These are phyloP conservation scores for Kuraishia cidri DNA, from an alignment of 805 yeast genomes.

Conservation along the genomic window DNA sequence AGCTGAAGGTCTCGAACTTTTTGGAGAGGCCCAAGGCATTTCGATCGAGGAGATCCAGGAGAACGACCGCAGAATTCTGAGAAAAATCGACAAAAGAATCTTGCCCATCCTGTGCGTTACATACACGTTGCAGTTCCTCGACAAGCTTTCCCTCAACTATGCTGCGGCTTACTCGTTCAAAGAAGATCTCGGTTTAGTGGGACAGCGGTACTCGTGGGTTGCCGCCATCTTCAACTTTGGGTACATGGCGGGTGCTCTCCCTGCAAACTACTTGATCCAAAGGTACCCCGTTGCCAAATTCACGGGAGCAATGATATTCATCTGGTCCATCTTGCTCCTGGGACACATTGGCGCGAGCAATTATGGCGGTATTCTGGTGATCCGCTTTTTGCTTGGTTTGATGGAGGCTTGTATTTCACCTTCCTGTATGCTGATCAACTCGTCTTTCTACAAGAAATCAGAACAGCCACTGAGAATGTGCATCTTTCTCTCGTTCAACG, in stretches of 20 bases:
- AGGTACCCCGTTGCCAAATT: constrained; percentile 48
- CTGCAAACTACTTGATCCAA: constrained; percentile 38
- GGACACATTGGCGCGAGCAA: constrained; percentile 31
- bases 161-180: constrained; percentile 45
- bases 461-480: constrained; percentile 26
- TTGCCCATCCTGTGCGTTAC: constrained; percentile 40
- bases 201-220: constrained; percentile 23
- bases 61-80: constrained; percentile 5
- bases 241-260: constrained; percentile 47
- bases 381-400: constrained; percentile 41
- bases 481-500: constrained; percentile 34
- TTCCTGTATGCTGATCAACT: constrained; percentile 43
- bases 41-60: constrained; percentile 2
- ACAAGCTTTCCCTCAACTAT: constrained; percentile 41
- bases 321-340: constrained; percentile 55
- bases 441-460: constrained; percentile 46
- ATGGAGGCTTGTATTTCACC: constrained; percentile 49
- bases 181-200: constrained; percentile 34
- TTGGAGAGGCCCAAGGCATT: no score
- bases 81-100: constrained; percentile 42
- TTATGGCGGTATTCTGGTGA: constrained; percentile 33
- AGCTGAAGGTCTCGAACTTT: no score
- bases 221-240: constrained; percentile 39
- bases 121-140: constrained; percentile 52
- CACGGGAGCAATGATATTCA: constrained; percentile 33